Conservation (phyloP, 2,329 filamentous ascomycete species). For the Rutstroemia sydowiana region DNA sequence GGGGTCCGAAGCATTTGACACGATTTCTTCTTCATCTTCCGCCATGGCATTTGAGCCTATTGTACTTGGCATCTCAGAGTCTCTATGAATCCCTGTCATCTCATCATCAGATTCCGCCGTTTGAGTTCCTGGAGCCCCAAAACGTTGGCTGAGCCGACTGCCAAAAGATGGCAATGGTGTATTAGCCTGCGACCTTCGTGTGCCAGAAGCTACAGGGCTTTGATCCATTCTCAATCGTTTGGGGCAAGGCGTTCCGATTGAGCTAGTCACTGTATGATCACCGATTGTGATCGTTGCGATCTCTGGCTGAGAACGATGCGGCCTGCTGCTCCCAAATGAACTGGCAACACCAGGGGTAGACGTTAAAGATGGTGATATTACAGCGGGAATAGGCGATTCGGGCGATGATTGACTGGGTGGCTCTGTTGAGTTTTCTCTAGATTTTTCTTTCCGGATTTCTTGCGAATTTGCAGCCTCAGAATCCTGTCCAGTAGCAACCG, state of each 20-base stretch:
- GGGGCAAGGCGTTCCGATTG: constrained; percentile 23
- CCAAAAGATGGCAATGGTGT: constrained; percentile 24
- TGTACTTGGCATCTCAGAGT: constrained; percentile 24
- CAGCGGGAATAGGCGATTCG: constrained; percentile 20
- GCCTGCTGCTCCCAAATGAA: constrained; percentile 19
- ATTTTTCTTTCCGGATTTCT: constrained; percentile 10
- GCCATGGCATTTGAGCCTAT: constrained; percentile 10
- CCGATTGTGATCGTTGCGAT: constrained; percentile 31
- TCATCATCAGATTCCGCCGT: constrained; percentile 7
- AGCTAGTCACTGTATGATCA: constrained; percentile 27
- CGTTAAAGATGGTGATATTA: constrained; percentile 22
- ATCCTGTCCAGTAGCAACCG: constrained; percentile 15
- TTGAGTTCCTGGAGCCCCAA: constrained; percentile 24
- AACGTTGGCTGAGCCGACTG: constrained; percentile 25
- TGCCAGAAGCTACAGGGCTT: constrained; percentile 6
- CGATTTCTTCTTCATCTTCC: constrained; percentile 14
- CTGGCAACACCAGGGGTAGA: constrained; percentile 19
- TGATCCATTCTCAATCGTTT: constrained; percentile 20
- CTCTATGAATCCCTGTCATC: constrained; percentile 17
- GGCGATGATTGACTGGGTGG: not conserved
- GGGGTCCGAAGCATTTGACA: constrained; percentile 4
- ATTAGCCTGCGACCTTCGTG: not conserved
- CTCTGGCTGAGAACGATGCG: constrained; percentile 18
- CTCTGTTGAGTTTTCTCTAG: constrained; percentile 6
- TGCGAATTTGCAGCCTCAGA: constrained; percentile 11